phyloP scores from a whole-genome alignment of 805 yeast species.

The Tetrapisispora namnaoensis region DNA sequence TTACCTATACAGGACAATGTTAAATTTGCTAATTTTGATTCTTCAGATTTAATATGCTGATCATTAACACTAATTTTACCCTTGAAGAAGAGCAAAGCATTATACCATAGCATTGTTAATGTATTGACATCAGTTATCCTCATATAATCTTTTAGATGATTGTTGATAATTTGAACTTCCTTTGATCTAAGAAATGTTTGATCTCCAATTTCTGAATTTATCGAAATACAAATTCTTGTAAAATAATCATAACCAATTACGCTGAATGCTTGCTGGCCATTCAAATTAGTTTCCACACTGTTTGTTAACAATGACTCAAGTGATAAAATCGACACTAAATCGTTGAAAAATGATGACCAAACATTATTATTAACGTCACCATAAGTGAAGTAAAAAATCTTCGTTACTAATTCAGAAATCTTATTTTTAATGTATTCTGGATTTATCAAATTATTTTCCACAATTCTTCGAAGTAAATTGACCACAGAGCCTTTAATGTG shows the following conservation, averaged over 20 bases:
- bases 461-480: conserved; percentile 17
- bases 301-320: conserved; percentile 11
- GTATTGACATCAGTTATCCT: conserved; percentile 64
- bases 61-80: conserved; percentile 8
- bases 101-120: conserved; percentile 59
- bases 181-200: conserved; percentile 67
- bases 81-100: conserved; percentile 20
- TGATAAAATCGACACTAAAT: conserved; percentile 18
- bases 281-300: conserved; percentile 2
- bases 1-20: conserved; percentile 61
- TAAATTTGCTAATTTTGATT: conserved; percentile 20
- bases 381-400: conserved; percentile 25
- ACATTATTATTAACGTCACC: conserved; percentile 23
- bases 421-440: conserved; percentile 29
- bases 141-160: conserved; percentile 68
- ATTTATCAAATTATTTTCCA: conserved; percentile 12
- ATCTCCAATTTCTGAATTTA: conserved; percentile 91
- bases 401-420: conserved; percentile 26
- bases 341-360: conserved; percentile 27
- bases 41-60: background rate
- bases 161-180: conserved; percentile 54
- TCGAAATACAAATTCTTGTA: conserved; percentile 57
- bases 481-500: conserved; percentile 19
- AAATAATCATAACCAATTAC: conserved; percentile 56
- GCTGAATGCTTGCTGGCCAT: conserved; percentile 19